Evolutionary conservation across 2,329 filamentous ascomycete species (phyloP).

Genomic region (Fusarium stilboides): DNA sequence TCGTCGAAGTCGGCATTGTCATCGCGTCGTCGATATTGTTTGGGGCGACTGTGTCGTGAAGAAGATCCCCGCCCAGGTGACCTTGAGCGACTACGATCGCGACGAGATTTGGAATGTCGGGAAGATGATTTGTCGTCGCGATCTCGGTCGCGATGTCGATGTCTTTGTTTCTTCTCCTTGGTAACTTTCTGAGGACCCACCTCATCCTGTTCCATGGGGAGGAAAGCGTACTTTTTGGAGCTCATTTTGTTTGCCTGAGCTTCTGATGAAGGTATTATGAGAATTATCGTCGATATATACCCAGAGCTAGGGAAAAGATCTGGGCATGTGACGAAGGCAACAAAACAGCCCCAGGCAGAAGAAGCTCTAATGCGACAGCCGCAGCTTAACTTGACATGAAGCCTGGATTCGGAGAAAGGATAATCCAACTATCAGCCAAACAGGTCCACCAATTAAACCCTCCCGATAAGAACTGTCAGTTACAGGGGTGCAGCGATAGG

Average conservation of each 20-base stretch:
- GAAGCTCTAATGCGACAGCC: slow-evolving; percentile 22
- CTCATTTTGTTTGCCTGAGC: slow-evolving; percentile 57
- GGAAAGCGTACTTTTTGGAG: slow-evolving; percentile 75
- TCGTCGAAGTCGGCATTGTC: slow-evolving; percentile 75
- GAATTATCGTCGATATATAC: neutral
- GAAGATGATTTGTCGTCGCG: slow-evolving; percentile 52
- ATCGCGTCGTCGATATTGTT: slow-evolving; percentile 61
- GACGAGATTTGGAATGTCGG: slow-evolving; percentile 47
- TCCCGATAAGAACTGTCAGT: slow-evolving; percentile 41
- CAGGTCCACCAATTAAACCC: slow-evolving; percentile 41
- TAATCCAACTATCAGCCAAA: slow-evolving; percentile 41
- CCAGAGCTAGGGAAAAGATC: neutral
- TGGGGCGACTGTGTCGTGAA: slow-evolving; percentile 54
- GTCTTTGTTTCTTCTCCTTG: slow-evolving; percentile 64
- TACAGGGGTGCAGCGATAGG: slow-evolving; percentile 44
- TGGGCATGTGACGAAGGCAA: slow-evolving; percentile 1
- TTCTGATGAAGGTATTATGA: neutral
- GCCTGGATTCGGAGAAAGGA: slow-evolving; percentile 27
- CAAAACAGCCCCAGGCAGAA: slow-evolving; percentile 17
- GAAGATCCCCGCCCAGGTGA: slow-evolving; percentile 51
- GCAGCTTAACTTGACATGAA: slow-evolving; percentile 18
- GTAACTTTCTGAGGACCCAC: slow-evolving; percentile 69
- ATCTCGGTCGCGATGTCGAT: slow-evolving; percentile 59
- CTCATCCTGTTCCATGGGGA: slow-evolving; percentile 77
- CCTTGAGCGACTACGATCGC: slow-evolving; percentile 54